Evolutionary conservation across 2,329 filamentous ascomycete species (phyloP), one percentile per base, ranked within the genome.

Genomic region (Hymenoscyphus salicellus): DNA sequence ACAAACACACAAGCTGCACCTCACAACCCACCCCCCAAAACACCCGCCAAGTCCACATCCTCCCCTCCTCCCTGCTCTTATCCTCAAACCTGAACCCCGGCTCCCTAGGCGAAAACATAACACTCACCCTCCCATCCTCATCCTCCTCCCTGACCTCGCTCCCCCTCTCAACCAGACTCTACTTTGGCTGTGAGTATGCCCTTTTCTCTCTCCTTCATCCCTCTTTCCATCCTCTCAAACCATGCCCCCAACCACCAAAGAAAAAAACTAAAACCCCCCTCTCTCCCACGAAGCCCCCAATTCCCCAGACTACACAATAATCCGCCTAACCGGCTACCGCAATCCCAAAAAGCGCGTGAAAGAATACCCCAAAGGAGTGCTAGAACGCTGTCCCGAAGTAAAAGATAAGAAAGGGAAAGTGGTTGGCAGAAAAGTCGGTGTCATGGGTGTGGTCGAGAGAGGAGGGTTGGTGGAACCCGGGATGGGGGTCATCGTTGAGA

Each of bases 91-190:
- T 63, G 36, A 20, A 57, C 6, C 66, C 70, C 0, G 70, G 71
- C 6, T 26, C 64, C 1, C 61, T 73, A 8, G 71, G 71, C 6
- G 71, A 73, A 28, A 73, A 73, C 52, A 72, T 73, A 59, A 68
- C 1, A 3, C 57, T 73, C 56, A 69, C 2, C 6, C 58, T 16
- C 59, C 62, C 11, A 14, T 72, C 41, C 66, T 70, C 55, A 61
- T 70, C 5, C n/a, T 26, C 8, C 3, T 32, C 57, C 11, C 16
- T 38, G 20, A 36, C 67, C 3, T 62, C 56, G 11, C 58, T 70
- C 5, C 56, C 66, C 11, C 41, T 56, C 16, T 66, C 62, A 14
- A 70, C 69, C 2, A 55, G 57, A 3, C 64, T 72, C 8, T 59
- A 69, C 41, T 72, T 73, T 33, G 20, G n/a, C 2, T 38, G n/a